Evolutionary conservation across 164 flowering plant genomes (phyloP), one percentile per base, ranked within the genome.

Genomic region (Buxus sempervirens): DNA sequence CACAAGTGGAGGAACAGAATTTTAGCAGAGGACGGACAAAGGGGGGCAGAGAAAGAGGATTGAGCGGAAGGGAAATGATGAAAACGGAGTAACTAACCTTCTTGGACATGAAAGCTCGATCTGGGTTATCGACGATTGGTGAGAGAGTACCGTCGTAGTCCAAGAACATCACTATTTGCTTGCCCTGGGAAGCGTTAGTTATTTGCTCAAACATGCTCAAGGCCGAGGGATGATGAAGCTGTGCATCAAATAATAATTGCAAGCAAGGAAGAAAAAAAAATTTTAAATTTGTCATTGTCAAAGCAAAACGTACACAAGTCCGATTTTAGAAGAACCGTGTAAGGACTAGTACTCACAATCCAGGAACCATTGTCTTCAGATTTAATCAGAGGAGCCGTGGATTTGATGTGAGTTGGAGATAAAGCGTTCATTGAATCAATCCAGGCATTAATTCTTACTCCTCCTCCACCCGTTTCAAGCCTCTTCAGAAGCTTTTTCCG

Each of bases 141-240:
- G 97, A 84, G 1, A 94, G 84, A 7, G 98, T 94, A 1, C 98
- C 98, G 55, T 94, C 98, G 26, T 94, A 94, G 54, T 94, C 98
- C 13, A 94, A 75, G 67, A 94, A 94, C 85, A 94, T 74, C 6
- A 87, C 93, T 1, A 94, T 81, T 62, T 86, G 78, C 67, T 91
- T 94, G 54, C 96, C 96, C 21, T 80, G 76, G 0, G 91, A 80
- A 21, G 87, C 89, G 24, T 60, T 69, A 32, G 68, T 78, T 21
- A 95, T 90, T 55, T 85, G 70, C 24, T 90, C 93, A 38, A 90
- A 90, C 89, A 76, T 85, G 51, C 32, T 80, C 64, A 95, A 67
- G 15, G 98, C 98, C 7, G 98, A 91, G 0, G 97, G 98, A 74
- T 88, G 93, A 9, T 58, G 76, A 53, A 71, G 56, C 97, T 92